These are phyloP conservation scores for Pinus tabuliformis DNA, from an alignment of 75 land plant genomes.

Conservation along the genomic window DNA sequence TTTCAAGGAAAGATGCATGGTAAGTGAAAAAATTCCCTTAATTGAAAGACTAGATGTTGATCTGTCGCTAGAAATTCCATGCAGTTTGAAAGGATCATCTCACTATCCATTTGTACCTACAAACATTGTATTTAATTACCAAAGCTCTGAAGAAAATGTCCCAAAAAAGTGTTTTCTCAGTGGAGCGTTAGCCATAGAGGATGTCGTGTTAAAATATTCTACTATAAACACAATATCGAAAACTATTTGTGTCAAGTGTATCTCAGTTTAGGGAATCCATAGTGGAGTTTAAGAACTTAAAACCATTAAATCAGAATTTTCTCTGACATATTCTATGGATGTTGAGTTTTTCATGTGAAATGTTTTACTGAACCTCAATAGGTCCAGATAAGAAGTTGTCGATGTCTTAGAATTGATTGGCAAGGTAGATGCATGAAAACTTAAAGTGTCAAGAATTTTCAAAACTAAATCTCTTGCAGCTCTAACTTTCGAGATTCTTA, in stretches of 20 bases:
- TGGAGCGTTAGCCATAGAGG: conserved; percentile 29
- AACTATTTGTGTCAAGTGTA: conserved; percentile 33
- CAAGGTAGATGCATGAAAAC: conserved; percentile 20
- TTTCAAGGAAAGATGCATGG: no score
- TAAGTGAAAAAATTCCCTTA: no score
- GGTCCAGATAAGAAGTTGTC: background rate
- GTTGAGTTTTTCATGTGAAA: conserved; percentile 20
- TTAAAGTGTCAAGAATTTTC: conserved; percentile 23
- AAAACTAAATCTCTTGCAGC: conserved; percentile 13
- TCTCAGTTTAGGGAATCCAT: conserved; percentile 39
- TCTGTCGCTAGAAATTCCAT: conserved; percentile 52
- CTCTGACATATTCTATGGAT: conserved; percentile 14
- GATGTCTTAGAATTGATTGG: conserved; percentile 17
- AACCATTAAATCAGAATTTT: conserved; percentile 1
- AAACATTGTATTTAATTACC: conserved; percentile 27
- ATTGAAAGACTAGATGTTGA: conserved; percentile 38
- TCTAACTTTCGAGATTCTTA: conserved; percentile 20
- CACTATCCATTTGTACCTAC: conserved; percentile 9
- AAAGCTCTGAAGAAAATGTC: conserved; percentile 16
- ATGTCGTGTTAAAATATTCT: conserved; percentile 31
- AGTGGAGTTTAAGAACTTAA: conserved; percentile 7
- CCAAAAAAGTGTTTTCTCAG: conserved; percentile 22
- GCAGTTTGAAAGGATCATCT: background rate
- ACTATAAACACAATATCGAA: conserved; percentile 25
- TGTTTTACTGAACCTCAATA: conserved; percentile 22